Percentiles rank a stretch among this genome's conserved stretches.
Conservation (phyloP, 75 land plant genomes). For the Cunninghamia lanceolata region DNA sequence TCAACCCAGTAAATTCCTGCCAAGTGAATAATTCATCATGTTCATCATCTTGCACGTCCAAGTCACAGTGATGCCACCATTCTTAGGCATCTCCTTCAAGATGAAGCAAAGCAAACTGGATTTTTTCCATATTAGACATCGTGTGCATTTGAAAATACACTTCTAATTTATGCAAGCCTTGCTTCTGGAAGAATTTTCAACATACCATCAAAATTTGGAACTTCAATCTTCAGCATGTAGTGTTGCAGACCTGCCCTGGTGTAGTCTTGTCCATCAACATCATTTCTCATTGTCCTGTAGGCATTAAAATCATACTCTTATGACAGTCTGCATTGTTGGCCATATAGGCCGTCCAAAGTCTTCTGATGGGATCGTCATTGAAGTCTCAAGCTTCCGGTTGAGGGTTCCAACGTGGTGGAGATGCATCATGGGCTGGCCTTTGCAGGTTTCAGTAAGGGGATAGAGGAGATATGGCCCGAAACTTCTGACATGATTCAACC, state of each 20-base stretch:
- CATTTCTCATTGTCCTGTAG: not conserved
- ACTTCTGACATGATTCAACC: too few relatives aligned
- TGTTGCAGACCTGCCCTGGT: not conserved
- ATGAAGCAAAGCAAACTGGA: not conserved
- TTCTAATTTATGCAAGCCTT: not conserved
- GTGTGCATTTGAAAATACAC: not conserved
- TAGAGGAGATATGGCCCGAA: too few relatives aligned
- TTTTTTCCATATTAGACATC: not conserved
- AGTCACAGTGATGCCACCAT: not conserved
- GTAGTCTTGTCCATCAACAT: not conserved
- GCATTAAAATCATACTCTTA: not conserved
- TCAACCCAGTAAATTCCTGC: not conserved
- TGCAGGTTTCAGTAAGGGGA: too few relatives aligned
- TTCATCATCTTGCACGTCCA: not conserved
- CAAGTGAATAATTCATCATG: not conserved
- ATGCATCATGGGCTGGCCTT: too few relatives aligned
- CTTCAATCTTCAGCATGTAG: not conserved
- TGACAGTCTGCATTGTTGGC: not conserved
- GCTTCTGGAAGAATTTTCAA: not conserved
- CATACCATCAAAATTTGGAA: too few relatives aligned
- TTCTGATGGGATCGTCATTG: not conserved
- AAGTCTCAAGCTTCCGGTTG: not conserved
- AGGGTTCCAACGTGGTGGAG: too few relatives aligned
- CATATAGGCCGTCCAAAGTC: not conserved
- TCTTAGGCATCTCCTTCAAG: not conserved